Base-by-base conservation (phyloP, 768 basidiomycete genomes). In the Collybia sordida region DNA sequence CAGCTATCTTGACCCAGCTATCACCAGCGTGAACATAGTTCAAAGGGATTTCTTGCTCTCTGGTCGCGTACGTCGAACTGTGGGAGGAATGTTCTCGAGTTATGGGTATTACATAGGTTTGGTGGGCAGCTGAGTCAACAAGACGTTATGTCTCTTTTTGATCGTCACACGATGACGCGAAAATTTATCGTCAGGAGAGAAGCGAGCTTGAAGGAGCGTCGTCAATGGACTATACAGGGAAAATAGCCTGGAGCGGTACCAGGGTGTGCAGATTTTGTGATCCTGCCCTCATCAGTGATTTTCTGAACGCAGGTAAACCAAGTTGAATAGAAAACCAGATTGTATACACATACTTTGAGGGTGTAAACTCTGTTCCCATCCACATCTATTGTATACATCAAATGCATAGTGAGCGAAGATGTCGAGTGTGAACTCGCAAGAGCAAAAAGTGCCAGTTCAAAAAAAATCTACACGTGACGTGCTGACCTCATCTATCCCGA, bases 151-250 rank as follows among this genome's bases (percentile, higher is more conserved):
- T 64, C 96, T 85, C 73, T 92, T 93, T 78, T 98, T 98, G 64
- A 98, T 86, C 4, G 93, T 97, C 53, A 98, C 94, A 52, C 97
- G 89, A 64, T 99, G 96, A 54, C 94, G 82, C 53, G 94, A 96
- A 73, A 96, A 98, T 75, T 98, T 98, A 82, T 98, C 96, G 68
- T 99, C 97, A 9, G 96, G 96, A 12, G 96, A 98, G 72, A 98
- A 98, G 35, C 97, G 93, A 14, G 96, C 96, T 97, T 50, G n/a
- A 43, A 35, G 17, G 15, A n/a, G 27, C 27, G 31, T 12, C 41
- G 37, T 51, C 19, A 50, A 19, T 51, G 47, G 39, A 24, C 35
- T 37, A 25, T 51, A 45, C 40, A 23, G 35, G 44, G 15, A 49
- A n/a, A 6, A 42, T 23, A 31, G 39, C 42, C 42, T 41, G 17